Evolutionary conservation across 495 filamentous ascomycete genomes (phyloP).

Genomic region (Penicillium crystallinum): DNA sequence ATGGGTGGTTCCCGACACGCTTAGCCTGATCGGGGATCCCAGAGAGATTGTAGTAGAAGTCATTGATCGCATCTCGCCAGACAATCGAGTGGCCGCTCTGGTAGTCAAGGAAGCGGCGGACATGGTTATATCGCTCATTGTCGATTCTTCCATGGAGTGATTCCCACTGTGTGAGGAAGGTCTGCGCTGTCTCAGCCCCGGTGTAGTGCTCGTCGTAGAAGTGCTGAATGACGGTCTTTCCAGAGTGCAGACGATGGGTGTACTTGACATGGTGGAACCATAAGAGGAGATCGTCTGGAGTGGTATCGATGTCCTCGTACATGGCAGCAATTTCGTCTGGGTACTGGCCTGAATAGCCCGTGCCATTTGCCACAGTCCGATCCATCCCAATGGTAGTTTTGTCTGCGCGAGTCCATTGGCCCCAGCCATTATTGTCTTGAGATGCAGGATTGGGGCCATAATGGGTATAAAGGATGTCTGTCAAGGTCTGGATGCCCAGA

Average conservation of each 20-base stretch:
- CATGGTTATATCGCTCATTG: slow-evolving; percentile 54
- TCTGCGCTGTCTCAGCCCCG: slow-evolving; percentile 55
- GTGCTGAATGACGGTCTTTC: slow-evolving; percentile 69
- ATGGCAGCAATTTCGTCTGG: slow-evolving; percentile 50
- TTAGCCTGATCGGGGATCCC: slow-evolving; percentile 49
- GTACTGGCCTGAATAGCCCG: slow-evolving; percentile 61
- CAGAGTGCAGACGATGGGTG: slow-evolving; percentile 57
- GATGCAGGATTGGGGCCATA: slow-evolving; percentile 63
- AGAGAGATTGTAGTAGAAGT: slow-evolving; percentile 57
- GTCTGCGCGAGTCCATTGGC: slow-evolving; percentile 69
- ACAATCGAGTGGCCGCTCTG: slow-evolving; percentile 66
- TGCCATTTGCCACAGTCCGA: slow-evolving; percentile 61
- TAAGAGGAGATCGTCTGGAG: slow-evolving; percentile 63
- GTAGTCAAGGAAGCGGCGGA: slow-evolving; percentile 52
- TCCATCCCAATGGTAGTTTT: slow-evolving; percentile 62
- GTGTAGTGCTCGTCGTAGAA: slow-evolving; percentile 69
- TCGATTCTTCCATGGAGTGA: slow-evolving; percentile 53
- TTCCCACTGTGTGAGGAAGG: slow-evolving; percentile 51
- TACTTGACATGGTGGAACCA: slow-evolving; percentile 77
- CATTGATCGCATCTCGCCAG: slow-evolving; percentile 61
- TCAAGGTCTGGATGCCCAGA: slow-evolving; percentile 64
- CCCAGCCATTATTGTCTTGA: slow-evolving; percentile 65
- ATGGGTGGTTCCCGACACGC: slow-evolving; percentile 54
- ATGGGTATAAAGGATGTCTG: slow-evolving; percentile 61
- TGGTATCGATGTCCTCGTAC: slow-evolving; percentile 58